These are phyloP conservation scores for Sporodiniella umbellata DNA, from an alignment of 371 early-diverging fungal genomes.

Conservation along the genomic window DNA sequence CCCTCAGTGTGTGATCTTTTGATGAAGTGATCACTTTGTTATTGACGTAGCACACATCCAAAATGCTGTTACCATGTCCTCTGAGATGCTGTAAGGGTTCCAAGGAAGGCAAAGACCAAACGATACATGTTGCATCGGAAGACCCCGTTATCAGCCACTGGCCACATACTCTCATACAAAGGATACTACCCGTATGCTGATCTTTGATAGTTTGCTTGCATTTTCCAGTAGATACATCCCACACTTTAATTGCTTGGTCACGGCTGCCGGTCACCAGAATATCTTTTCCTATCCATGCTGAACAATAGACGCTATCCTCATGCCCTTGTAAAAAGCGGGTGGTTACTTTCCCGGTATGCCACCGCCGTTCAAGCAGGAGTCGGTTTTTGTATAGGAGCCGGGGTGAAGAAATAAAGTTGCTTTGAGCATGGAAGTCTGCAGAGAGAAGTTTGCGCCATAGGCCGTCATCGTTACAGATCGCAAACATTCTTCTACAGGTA, in stretches of 20 bases:
- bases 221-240: conserved; percentile 69
- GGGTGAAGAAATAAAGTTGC: background rate
- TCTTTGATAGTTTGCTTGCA: conserved; percentile 48
- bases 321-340: conserved; percentile 73
- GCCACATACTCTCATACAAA: conserved; percentile 82
- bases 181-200: conserved; percentile 81
- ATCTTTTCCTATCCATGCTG: conserved; percentile 72
- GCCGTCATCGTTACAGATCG: conserved; percentile 20
- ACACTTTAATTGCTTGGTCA: conserved; percentile 83
- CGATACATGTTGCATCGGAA: conserved; percentile 82
- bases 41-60: conserved; percentile 74
- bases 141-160: conserved; percentile 87
- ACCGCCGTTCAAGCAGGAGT: conserved; percentile 23
- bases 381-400: conserved; percentile 27
- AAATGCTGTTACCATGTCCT: conserved; percentile 78
- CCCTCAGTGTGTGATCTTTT: conserved; percentile 56
- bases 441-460: conserved; percentile 25
- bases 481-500: conserved; percentile 17
- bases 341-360: conserved; percentile 33
- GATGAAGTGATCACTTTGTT: conserved; percentile 80
- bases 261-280: conserved; percentile 89
- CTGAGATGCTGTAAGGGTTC: conserved; percentile 38
- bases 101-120: conserved; percentile 77
- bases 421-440: conserved; percentile 18
- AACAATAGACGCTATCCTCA: conserved; percentile 89